Percentiles rank a stretch among this genome's conserved stretches.
These are phyloP conservation scores for Kwoniella heveanensis DNA, from an alignment of 768 basidiomycete genomes.

Conservation along the genomic window DNA sequence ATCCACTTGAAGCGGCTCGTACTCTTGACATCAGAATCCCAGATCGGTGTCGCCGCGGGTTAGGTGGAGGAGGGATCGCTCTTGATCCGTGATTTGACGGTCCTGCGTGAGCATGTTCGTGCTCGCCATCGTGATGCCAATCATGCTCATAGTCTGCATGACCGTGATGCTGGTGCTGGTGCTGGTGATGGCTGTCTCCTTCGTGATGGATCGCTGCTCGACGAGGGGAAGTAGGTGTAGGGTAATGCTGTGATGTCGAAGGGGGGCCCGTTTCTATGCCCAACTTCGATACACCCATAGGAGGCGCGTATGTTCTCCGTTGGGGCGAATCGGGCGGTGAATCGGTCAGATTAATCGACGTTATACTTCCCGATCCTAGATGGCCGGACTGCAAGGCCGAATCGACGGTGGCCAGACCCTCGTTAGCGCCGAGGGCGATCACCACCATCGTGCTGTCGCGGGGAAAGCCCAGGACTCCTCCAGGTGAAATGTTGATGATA, in stretches of 20 bases:
- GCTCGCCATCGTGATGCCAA: neutral
- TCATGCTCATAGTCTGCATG: neutral
- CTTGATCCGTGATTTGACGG: conserved; percentile 11
- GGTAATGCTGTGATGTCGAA: conserved; percentile 7
- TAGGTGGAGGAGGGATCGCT: conserved; percentile 46
- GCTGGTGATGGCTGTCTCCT: neutral
- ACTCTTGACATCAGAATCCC: conserved; percentile 51
- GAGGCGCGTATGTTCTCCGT: neutral
- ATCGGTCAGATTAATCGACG: conserved; percentile 3
- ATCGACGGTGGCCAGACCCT: conserved; percentile 13
- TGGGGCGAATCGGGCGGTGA: conserved; percentile 8
- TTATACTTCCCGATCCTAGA: conserved; percentile 3
- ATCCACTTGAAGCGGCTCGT: conserved; percentile 34
- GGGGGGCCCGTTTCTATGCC: conserved; percentile 2
- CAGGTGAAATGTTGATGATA: too few species aligned
- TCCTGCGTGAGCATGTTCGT: conserved; percentile 10
- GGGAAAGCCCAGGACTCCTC: too few species aligned
- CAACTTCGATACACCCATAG: neutral
- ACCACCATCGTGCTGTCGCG: conserved; percentile 9
- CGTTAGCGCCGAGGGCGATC: conserved; percentile 18
- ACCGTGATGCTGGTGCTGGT: conserved; percentile 2
- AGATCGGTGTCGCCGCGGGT: conserved; percentile 49
- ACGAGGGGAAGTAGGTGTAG: conserved; percentile 16
- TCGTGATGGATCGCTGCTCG: conserved; percentile 2
- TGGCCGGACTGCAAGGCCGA: conserved; percentile 6